phyloP scores from a whole-genome alignment of 1,284 basidiomycete genomes.

The Puccinia horiana region DNA sequence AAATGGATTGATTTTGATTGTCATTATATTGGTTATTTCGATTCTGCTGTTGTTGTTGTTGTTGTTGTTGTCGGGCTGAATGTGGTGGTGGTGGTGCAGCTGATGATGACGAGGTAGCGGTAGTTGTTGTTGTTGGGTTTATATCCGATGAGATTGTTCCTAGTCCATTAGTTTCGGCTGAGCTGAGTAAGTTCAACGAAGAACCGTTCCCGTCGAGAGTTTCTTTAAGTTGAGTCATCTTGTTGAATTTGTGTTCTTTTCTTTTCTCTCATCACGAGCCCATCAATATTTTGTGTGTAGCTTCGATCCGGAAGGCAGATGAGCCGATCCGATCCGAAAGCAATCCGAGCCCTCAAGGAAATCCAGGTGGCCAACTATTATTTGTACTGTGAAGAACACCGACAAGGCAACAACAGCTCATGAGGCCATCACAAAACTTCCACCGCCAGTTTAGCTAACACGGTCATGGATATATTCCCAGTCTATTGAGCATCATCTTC shows the following conservation, averaged over 20 bases:
- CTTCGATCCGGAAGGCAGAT: no score
- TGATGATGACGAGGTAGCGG: conserved; percentile 8
- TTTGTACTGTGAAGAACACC: no score
- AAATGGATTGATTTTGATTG: conserved; percentile 34
- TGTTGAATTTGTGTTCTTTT: neutral
- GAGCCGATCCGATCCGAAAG: no score
- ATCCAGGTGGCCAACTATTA: no score
- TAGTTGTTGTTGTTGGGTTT: neutral
- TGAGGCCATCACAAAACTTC: no score
- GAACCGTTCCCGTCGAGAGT: conserved; percentile 18
- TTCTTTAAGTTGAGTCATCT: conserved; percentile 17
- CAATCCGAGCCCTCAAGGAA: no score
- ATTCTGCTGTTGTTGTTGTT: conserved; percentile 29
- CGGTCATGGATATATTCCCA: no score
- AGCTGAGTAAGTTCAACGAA: conserved; percentile 29
- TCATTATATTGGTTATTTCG: neutral
- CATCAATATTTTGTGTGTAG: no score
- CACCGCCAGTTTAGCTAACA: no score
- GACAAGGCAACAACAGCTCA: no score
- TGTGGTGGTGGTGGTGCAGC: neutral
- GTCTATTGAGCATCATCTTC: no score
- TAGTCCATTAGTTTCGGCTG: conserved; percentile 30
- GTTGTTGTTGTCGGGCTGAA: neutral
- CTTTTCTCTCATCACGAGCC: neutral
- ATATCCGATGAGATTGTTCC: conserved; percentile 37